These are phyloP conservation scores for Tetracentron sinense DNA, from an alignment of 164 flowering plant genomes.

Conservation along the genomic window DNA sequence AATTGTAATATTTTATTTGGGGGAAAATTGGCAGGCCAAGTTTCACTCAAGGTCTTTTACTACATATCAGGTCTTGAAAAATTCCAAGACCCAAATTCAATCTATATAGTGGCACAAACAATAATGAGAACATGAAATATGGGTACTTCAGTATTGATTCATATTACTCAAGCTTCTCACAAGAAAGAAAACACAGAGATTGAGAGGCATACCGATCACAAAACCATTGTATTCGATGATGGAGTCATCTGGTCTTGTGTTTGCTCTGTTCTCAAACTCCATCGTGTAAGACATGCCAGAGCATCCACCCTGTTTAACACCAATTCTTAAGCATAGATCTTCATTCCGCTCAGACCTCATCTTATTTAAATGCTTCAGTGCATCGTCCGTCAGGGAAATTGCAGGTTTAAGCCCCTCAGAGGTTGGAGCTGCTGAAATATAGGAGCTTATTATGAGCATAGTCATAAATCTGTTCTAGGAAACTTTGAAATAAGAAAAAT, in stretches of 20 bases:
- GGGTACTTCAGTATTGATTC: background rate
- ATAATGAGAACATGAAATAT: too few species aligned
- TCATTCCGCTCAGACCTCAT: conserved; percentile 77
- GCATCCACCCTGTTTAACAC: conserved; percentile 97
- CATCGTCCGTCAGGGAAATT: conserved; percentile 72
- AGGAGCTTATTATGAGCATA: conserved; percentile 1
- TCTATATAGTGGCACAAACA: too few species aligned
- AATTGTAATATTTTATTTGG: too few species aligned
- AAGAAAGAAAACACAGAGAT: background rate
- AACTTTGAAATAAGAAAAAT: too few species aligned
- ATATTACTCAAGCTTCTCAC: background rate
- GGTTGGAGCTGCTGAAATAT: conserved; percentile 49
- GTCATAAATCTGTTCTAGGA: background rate
- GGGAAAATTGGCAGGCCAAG: too few species aligned
- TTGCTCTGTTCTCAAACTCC: conserved; percentile 85
- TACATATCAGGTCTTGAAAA: too few species aligned
- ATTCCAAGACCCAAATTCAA: too few species aligned
- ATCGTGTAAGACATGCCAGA: conserved; percentile 97
- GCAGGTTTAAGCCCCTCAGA: conserved; percentile 70
- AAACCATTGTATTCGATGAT: conserved; percentile 83
- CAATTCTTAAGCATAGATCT: conserved; percentile 90
- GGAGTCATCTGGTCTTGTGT: conserved; percentile 83
- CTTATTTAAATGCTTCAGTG: conserved; percentile 76
- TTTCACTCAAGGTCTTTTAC: too few species aligned
- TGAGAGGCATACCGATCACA: conserved; percentile 55